Conservation (phyloP, 2,329 filamentous ascomycete genomes). For the Cercospora berteroae region DNA sequence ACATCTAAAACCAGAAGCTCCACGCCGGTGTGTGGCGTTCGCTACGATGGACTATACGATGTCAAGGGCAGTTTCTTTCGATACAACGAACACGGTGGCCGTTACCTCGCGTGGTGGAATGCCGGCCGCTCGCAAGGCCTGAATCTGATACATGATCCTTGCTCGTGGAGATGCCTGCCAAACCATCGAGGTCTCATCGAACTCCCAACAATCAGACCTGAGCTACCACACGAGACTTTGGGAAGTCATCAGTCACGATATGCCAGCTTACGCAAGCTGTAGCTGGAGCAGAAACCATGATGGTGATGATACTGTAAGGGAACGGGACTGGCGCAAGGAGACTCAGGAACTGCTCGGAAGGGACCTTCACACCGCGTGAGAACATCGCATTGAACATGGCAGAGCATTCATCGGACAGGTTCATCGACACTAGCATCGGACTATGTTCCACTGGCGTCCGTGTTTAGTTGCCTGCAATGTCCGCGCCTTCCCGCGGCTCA, state of each 20-base stretch:
- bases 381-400: neutral
- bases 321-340: no score
- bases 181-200: no score
- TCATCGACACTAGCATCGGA: neutral
- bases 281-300: no score
- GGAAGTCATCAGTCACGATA: no score
- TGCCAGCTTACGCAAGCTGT: no score
- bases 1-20: neutral
- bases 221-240: no score
- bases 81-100: neutral
- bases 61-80: neutral
- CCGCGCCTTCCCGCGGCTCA: neutral
- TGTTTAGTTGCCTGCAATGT: neutral
- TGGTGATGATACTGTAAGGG: no score
- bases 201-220: no score
- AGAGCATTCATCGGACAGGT: neutral
- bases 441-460: neutral
- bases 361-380: neutral
- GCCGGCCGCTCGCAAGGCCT: no score
- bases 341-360: no score
- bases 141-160: no score
- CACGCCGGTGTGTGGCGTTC: neutral
- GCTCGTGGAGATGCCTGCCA: no score
- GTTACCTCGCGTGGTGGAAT: neutral
- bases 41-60: neutral